Evolutionary conservation across 352 stramenopile genomes (phyloP).

Genomic region (Globisporangium sylvaticum): DNA sequence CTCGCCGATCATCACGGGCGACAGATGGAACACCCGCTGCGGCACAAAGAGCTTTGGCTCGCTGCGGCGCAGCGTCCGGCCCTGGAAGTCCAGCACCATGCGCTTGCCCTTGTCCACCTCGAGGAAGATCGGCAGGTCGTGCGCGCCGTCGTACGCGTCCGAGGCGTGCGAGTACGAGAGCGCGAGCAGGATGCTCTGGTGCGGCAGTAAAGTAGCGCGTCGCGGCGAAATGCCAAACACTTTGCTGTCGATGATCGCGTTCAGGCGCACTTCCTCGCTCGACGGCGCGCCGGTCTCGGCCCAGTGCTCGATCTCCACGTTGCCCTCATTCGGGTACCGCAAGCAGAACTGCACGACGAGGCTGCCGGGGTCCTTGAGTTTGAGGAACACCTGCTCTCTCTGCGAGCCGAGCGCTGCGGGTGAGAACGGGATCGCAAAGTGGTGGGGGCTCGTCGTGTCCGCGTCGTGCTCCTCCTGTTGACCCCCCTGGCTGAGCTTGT

Average conservation of each 20-base stretch:
- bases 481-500: neutral
- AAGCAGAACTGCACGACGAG: conserved; percentile 83
- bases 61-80: conserved; percentile 59
- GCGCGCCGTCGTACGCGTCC: conserved; percentile 70
- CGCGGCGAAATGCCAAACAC: conserved; percentile 62
- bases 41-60: conserved; percentile 74
- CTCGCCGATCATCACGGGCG: conserved; percentile 73
- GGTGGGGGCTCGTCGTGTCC: conserved; percentile 21
- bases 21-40: conserved; percentile 48
- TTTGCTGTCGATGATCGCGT: conserved; percentile 80
- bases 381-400: conserved; percentile 62
- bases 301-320: conserved; percentile 93
- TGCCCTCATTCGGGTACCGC: conserved; percentile 88
- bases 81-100: conserved; percentile 80
- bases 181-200: conserved; percentile 55
- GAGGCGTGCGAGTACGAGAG: conserved; percentile 70
- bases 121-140: conserved; percentile 85
- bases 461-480: conserved; percentile 14
- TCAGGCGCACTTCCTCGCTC: conserved; percentile 61
- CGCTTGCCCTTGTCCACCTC: conserved; percentile 90
- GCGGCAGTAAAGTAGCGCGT: conserved; percentile 47
- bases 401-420: conserved; percentile 53
- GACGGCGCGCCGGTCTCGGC: conserved; percentile 87
- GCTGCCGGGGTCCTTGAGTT: conserved; percentile 83
- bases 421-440: conserved; percentile 76